Percentiles rank a stretch among this genome's conserved stretches.
phyloP scores from a whole-genome alignment of 129 eudicot species.

The Gnaphalium uliginosum region DNA sequence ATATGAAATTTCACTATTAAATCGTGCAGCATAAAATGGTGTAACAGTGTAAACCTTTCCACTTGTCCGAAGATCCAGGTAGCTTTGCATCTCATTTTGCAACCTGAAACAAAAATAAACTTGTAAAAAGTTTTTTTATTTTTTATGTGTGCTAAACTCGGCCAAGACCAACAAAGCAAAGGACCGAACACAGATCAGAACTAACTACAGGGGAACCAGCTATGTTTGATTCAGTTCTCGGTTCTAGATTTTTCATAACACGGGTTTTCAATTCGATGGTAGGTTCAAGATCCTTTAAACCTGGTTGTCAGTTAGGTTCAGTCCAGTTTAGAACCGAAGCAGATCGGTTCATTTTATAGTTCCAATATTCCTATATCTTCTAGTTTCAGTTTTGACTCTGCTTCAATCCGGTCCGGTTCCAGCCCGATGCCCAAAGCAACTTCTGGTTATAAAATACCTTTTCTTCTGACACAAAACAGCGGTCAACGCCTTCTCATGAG shows the following conservation, averaged over 20 bases:
- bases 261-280: not conserved
- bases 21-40: conserved; percentile 15
- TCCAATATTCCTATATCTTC: not conserved
- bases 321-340: not conserved
- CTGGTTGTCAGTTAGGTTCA: not conserved
- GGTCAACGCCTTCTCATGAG: conserved; percentile 78
- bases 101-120: conserved; percentile 51
- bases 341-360: not conserved
- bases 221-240: not conserved
- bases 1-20: not conserved
- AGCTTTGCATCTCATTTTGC: conserved; percentile 64
- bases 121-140: conserved; percentile 15
- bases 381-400: not conserved
- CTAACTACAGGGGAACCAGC: conserved; percentile 1
- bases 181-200: not conserved
- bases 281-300: not conserved
- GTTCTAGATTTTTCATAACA: no score
- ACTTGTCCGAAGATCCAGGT: conserved; percentile 53
- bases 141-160: not conserved
- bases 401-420: not conserved
- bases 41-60: conserved; percentile 48
- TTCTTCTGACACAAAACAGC: conserved; percentile 64
- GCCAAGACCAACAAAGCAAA: not conserved
- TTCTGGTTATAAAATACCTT: conserved; percentile 45
- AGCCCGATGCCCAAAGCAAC: not conserved